Conservation (phyloP, 805 yeast species). For the Komagataella ulmi region DNA sequence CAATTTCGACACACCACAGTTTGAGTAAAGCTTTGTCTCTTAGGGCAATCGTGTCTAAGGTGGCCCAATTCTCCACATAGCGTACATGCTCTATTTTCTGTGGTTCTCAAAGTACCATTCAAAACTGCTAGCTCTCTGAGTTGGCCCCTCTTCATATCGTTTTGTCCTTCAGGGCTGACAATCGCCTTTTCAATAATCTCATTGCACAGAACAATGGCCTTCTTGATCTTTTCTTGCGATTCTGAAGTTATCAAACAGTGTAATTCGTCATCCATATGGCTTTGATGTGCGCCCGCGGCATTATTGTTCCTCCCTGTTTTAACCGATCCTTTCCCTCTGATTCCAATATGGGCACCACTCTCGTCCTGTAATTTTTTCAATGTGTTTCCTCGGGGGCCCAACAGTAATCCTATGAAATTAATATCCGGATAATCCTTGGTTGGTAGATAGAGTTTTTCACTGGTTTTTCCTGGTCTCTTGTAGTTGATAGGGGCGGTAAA, state of each 20-base stretch:
- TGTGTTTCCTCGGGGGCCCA: conserved; percentile 96
- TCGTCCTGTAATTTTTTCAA: conserved; percentile 66
- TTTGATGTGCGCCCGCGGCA: conserved; percentile 31
- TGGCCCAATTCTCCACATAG: conserved; percentile 60
- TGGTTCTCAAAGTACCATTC: conserved; percentile 82
- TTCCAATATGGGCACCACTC: conserved; percentile 82
- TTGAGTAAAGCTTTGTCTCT: conserved; percentile 32
- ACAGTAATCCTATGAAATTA: conserved; percentile 78
- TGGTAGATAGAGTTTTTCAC: conserved; percentile 78
- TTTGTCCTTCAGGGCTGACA: conserved; percentile 84
- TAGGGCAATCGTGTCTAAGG: conserved; percentile 51
- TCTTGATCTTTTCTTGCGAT: conserved; percentile 58
- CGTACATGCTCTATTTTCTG: conserved; percentile 48
- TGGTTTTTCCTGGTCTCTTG: conserved; percentile 44
- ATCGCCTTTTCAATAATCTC: conserved; percentile 74
- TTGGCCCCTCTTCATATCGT: conserved; percentile 83
- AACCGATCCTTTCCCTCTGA: conserved; percentile 92
- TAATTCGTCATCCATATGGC: conserved; percentile 64
- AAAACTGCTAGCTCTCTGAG: conserved; percentile 83
- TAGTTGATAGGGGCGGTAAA: conserved; percentile 75
- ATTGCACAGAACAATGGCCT: conserved; percentile 64
- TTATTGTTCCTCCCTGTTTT: conserved; percentile 70
- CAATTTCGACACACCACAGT: conserved; percentile 62
- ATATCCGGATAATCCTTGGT: conserved; percentile 79
- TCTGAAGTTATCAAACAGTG: conserved; percentile 86